Evolutionary conservation across 371 early-diverging fungal species (phyloP).

Genomic region (Apophysomyces sp.): DNA sequence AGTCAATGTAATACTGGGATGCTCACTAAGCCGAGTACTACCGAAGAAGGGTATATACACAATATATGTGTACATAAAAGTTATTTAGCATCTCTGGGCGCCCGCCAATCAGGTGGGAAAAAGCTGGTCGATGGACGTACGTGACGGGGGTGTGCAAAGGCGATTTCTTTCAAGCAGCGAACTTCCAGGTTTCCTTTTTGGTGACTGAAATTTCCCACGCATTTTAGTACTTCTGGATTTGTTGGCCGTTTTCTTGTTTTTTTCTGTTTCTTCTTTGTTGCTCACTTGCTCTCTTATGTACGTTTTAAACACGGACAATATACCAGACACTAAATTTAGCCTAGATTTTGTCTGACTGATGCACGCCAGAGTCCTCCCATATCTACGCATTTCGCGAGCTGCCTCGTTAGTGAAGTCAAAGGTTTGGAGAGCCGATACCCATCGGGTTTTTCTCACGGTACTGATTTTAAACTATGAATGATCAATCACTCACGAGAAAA

Average conservation of each 20-base stretch:
- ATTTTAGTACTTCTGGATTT: neutral
- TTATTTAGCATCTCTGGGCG: no score
- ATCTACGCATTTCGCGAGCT: neutral
- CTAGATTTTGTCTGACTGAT: neutral
- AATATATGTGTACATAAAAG: no score
- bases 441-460: conserved; percentile 2
- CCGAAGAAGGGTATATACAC: no score
- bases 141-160: neutral
- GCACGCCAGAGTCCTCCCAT: neutral
- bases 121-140: neutral
- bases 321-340: neutral
- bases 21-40: no score
- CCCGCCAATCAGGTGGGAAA: no score
- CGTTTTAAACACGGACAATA: neutral
- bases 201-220: neutral
- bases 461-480: neutral
- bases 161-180: neutral
- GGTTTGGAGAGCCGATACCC: neutral
- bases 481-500: neutral
- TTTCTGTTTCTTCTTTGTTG: neutral
- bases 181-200: neutral
- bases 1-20: no score
- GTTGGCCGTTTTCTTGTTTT: neutral
- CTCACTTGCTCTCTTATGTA: neutral
- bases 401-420: neutral